phyloP scores from a whole-genome alignment of 352 stramenopile species.

The Phytophthora boehmeriae region DNA sequence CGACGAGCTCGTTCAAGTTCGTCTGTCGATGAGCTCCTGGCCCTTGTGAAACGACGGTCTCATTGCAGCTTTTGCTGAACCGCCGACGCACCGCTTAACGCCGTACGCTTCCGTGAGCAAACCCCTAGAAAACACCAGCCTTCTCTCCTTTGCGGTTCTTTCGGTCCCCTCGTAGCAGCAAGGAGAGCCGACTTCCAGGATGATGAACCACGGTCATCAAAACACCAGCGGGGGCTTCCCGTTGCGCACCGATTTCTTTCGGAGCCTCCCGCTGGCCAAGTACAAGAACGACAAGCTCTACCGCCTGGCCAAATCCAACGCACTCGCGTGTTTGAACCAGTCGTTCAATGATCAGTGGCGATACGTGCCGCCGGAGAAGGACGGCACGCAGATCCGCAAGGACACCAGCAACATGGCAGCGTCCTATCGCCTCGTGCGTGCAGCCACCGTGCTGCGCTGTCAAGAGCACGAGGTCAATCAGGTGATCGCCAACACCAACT shows the following conservation, averaged over 20 bases:
- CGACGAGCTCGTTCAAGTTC: background rate
- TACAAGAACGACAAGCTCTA: constrained; percentile 67
- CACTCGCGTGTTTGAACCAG: constrained; percentile 61
- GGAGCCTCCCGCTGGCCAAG: constrained; percentile 59
- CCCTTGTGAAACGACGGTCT: constrained; percentile 19
- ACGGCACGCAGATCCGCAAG: constrained; percentile 82
- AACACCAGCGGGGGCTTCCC: constrained; percentile 51
- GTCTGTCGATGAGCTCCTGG: constrained; percentile 9
- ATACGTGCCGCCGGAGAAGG: constrained; percentile 80
- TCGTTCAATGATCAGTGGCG: constrained; percentile 85
- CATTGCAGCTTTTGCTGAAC: constrained; percentile 32
- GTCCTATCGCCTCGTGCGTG: constrained; percentile 69
- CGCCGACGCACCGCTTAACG: background rate
- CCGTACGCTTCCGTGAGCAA: background rate
- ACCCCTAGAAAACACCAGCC: background rate
- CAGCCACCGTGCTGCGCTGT: constrained; percentile 71
- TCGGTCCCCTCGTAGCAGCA: background rate
- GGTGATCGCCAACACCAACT: constrained; percentile 71
- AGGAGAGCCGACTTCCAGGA: constrained; percentile 1
- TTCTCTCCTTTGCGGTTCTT: background rate
- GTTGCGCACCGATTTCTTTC: constrained; percentile 76
- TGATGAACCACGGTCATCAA: constrained; percentile 27
- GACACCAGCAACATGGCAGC: constrained; percentile 79
- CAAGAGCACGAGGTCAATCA: constrained; percentile 80
- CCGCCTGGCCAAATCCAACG: constrained; percentile 55